Evolutionary conservation across 257 asterid species (phyloP).

Genomic region (Scutellaria minor): DNA sequence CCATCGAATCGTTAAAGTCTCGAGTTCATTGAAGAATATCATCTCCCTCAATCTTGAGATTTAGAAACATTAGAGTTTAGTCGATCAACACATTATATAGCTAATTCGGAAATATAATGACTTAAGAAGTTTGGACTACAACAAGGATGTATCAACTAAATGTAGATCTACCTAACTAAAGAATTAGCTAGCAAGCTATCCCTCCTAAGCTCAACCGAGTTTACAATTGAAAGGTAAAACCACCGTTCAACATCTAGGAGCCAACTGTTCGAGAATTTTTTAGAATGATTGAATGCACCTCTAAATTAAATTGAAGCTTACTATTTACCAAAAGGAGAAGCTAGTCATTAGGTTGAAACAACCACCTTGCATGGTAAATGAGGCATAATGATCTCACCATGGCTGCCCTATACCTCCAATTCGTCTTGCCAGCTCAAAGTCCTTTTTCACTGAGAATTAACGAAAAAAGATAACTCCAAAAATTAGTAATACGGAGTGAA

Average conservation of each 20-base stretch:
- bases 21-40: background rate
- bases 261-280: constrained; percentile 10
- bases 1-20: background rate
- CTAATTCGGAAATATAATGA: constrained; percentile 7
- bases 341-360: background rate
- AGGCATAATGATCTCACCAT: constrained; percentile 52
- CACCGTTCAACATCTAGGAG: constrained; percentile 26
- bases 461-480: background rate
- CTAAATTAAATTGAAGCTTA: constrained; percentile 24
- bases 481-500: constrained; percentile 26
- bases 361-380: constrained; percentile 2
- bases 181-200: constrained; percentile 15
- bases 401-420: constrained; percentile 91
- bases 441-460: constrained; percentile 79
- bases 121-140: constrained; percentile 20
- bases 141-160: constrained; percentile 23
- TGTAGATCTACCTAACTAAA: constrained; percentile 21
- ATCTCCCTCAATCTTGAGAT: background rate
- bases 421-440: constrained; percentile 86
- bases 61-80: background rate
- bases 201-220: constrained; percentile 11
- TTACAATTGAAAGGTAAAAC: background rate
- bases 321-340: constrained; percentile 25
- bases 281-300: constrained; percentile 15
- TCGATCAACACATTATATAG: background rate